phyloP scores from a whole-genome alignment of 306 rosid genomes.

The Pyrus bretschneideri region DNA sequence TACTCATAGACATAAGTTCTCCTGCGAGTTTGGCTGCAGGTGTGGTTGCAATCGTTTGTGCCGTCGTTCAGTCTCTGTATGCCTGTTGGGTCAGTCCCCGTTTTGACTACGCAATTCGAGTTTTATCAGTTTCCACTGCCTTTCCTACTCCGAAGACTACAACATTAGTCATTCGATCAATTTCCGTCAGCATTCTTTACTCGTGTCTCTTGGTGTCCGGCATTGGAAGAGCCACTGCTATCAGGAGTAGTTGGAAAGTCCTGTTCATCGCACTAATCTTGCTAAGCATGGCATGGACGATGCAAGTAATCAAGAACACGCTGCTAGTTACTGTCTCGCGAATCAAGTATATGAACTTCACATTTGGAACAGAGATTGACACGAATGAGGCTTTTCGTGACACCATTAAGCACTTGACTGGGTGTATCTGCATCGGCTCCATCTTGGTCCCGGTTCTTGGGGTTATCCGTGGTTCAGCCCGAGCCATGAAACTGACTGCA shows the following conservation, averaged over 20 bases:
- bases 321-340: constrained; percentile 50
- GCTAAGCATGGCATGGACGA: constrained; percentile 66
- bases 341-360: constrained; percentile 40
- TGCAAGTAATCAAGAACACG: constrained; percentile 62
- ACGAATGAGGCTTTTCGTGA: constrained; percentile 31
- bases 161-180: constrained; percentile 18
- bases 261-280: constrained; percentile 42
- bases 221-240: constrained; percentile 55
- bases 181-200: constrained; percentile 29
- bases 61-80: constrained; percentile 47
- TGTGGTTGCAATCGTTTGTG: constrained; percentile 30
- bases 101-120: constrained; percentile 31
- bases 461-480: constrained; percentile 43
- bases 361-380: constrained; percentile 22
- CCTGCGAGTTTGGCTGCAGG: constrained; percentile 36
- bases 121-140: constrained; percentile 40
- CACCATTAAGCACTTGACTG: constrained; percentile 41
- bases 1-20: constrained; percentile 38
- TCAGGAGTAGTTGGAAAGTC: constrained; percentile 13
- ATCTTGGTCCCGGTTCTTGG: constrained; percentile 38
- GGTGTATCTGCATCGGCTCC: constrained; percentile 60
- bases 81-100: constrained; percentile 61
- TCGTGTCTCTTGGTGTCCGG: constrained; percentile 48
- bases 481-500: constrained; percentile 37
- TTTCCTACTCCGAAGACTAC: constrained; percentile 36